These are phyloP conservation scores for Exophiala bonariae DNA, from an alignment of 2,329 filamentous ascomycete species.

Conservation along the genomic window DNA sequence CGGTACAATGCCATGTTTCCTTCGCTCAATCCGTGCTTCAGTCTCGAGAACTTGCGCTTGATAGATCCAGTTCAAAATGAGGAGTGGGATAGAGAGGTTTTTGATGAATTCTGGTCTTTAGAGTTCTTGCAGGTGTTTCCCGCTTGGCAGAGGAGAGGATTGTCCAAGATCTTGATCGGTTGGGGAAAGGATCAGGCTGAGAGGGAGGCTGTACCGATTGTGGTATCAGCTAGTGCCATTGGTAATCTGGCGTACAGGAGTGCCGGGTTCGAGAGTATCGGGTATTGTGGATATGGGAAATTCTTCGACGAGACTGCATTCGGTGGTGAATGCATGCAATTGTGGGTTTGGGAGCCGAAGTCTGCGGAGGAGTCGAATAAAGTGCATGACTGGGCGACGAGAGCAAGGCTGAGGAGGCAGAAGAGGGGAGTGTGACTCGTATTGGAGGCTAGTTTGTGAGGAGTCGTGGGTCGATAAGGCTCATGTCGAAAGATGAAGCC, in stretches of 20 bases:
- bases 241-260: neutral
- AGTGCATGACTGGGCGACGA: neutral
- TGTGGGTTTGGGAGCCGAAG: neutral
- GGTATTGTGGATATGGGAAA: neutral
- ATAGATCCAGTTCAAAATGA: neutral
- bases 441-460: too few relatives aligned
- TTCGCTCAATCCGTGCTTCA: neutral
- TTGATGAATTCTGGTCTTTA: slow-evolving; percentile 3
- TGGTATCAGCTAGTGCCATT: neutral
- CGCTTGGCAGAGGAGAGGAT: neutral
- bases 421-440: too few relatives aligned
- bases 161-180: neutral
- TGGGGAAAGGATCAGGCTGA: neutral
- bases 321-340: neutral
- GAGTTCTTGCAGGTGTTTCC: neutral
- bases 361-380: neutral
- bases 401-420: neutral
- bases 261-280: neutral
- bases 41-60: neutral
- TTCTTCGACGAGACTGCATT: neutral
- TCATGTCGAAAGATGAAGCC: too few relatives aligned
- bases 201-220: neutral
- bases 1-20: neutral
- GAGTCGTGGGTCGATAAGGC: too few relatives aligned
- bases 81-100: neutral